Conservation (phyloP, 306 rosid species). For the Vicia villosa region DNA sequence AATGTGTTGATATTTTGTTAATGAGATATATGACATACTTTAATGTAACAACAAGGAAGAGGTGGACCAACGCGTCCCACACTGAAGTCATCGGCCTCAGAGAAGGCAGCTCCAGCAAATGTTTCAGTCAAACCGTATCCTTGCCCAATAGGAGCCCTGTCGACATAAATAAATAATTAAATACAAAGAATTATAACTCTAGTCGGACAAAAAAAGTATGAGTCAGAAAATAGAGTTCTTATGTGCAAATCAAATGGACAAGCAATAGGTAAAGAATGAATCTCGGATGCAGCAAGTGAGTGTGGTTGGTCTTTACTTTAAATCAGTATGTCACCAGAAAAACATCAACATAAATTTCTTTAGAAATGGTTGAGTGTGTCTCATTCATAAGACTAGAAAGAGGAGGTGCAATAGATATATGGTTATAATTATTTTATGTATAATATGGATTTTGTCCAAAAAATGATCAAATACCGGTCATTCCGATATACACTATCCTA, state of each 20-base stretch:
- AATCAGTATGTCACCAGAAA: background rate
- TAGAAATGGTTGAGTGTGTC: background rate
- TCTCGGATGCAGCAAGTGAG: background rate
- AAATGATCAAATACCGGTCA: too few relatives aligned
- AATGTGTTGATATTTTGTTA: background rate
- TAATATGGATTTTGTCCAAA: too few relatives aligned
- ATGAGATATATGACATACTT: slow-evolving; percentile 49
- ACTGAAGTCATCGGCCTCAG: slow-evolving; percentile 75
- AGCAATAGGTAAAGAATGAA: slow-evolving; percentile 7
- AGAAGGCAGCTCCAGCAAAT: slow-evolving; percentile 94
- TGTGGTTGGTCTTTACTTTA: background rate
- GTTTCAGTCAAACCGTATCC: slow-evolving; percentile 98
- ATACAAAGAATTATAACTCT: slow-evolving; percentile 32
- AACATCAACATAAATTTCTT: background rate
- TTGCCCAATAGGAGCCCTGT: slow-evolving; percentile 93
- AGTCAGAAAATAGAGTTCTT: background rate
- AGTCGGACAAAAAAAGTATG: background rate
- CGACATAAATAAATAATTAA: slow-evolving; percentile 17
- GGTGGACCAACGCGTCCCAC: slow-evolving; percentile 99
- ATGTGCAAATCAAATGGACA: background rate
- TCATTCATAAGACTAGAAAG: background rate
- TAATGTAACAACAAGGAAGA: slow-evolving; percentile 73
- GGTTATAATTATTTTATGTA: too few relatives aligned
- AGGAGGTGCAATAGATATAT: background rate
- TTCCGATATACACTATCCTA: too few relatives aligned